Evolutionary conservation across 2,329 filamentous ascomycete genomes (phyloP).

Genomic region (Fusarium penzigii): DNA sequence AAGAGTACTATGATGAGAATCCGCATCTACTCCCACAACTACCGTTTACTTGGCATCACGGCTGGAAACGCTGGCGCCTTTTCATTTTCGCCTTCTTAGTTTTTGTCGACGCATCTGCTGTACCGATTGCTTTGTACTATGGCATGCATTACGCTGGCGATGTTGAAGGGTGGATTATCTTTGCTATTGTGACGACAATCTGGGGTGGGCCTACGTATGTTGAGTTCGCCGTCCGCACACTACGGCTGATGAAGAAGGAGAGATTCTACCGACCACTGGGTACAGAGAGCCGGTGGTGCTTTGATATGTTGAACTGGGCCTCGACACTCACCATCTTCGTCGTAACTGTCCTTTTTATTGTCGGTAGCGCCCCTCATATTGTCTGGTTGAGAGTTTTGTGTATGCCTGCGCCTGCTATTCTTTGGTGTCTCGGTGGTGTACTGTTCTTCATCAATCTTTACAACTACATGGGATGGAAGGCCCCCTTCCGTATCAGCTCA

Average conservation of each 20-base stretch:
- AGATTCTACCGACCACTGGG: conserved; percentile 53
- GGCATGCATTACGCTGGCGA: conserved; percentile 45
- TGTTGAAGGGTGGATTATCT: conserved; percentile 45
- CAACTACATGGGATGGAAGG: conserved; percentile 41
- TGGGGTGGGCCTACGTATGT: conserved; percentile 57
- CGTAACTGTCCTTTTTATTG: conserved; percentile 52
- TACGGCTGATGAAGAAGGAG: conserved; percentile 50
- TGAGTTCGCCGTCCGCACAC: conserved; percentile 51
- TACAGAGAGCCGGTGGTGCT: conserved; percentile 47
- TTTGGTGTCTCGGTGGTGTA: conserved; percentile 48
- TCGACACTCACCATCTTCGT: conserved; percentile 48
- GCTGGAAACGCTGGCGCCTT: conserved; percentile 43
- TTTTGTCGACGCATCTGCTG: conserved; percentile 43
- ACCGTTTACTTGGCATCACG: conserved; percentile 44
- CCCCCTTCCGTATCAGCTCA: conserved; percentile 65
- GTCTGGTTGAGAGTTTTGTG: conserved; percentile 51
- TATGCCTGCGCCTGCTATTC: conserved; percentile 53
- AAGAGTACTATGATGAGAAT: conserved; percentile 43
- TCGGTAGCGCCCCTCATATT: conserved; percentile 51
- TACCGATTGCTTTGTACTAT: conserved; percentile 56
- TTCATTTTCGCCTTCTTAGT: conserved; percentile 50
- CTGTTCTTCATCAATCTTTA: conserved; percentile 40
- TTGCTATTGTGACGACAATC: conserved; percentile 55
- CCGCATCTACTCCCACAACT: conserved; percentile 41
- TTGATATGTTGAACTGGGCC: conserved; percentile 51